A percentile compares a stretch with the other conserved stretches of the same genome.
phyloP scores from a whole-genome alignment of 2,329 filamentous ascomycete genomes.

The Aspergillus sclerotialis region DNA sequence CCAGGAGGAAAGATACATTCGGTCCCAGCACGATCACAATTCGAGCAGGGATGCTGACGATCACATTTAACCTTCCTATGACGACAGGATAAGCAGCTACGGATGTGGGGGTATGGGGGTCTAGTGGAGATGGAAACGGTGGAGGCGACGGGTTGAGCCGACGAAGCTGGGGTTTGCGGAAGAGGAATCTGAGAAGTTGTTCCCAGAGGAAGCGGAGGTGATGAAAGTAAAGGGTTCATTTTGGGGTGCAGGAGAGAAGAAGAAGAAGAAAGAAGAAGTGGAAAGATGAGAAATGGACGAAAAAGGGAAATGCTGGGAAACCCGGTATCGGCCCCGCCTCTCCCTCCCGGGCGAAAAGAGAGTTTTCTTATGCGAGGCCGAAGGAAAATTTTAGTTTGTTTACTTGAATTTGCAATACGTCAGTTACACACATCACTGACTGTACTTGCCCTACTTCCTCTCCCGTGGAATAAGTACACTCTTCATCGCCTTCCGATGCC shows the following conservation, averaged over 20 bases:
- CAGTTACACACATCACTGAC: too few relatives aligned
- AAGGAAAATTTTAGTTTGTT: background rate
- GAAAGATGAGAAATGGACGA: background rate
- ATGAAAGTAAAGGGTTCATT: background rate
- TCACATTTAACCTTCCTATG: slow-evolving; percentile 40
- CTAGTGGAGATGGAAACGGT: background rate
- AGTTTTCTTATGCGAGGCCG: background rate
- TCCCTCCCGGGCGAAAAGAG: too few relatives aligned
- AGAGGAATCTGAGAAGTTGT: too few relatives aligned
- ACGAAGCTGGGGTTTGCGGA: too few relatives aligned
- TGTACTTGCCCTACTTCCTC: background rate
- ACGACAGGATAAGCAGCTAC: slow-evolving; percentile 28
- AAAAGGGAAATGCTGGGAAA: background rate
- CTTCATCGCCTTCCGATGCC: background rate
- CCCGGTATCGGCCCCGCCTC: too few relatives aligned
- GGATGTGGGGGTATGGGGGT: slow-evolving; percentile 1
- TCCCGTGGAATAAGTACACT: too few relatives aligned
- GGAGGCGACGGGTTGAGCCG: too few relatives aligned
- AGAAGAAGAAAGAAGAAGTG: background rate
- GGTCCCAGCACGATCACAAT: slow-evolving; percentile 32
- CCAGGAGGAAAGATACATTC: slow-evolving; percentile 29
- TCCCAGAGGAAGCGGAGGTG: too few relatives aligned
- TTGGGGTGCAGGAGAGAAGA: background rate
- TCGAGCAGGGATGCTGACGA: slow-evolving; percentile 35
- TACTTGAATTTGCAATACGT: too few relatives aligned